Conservation (phyloP, 1,284 basidiomycete genomes). For the Lentinula novae-zelandiae region DNA sequence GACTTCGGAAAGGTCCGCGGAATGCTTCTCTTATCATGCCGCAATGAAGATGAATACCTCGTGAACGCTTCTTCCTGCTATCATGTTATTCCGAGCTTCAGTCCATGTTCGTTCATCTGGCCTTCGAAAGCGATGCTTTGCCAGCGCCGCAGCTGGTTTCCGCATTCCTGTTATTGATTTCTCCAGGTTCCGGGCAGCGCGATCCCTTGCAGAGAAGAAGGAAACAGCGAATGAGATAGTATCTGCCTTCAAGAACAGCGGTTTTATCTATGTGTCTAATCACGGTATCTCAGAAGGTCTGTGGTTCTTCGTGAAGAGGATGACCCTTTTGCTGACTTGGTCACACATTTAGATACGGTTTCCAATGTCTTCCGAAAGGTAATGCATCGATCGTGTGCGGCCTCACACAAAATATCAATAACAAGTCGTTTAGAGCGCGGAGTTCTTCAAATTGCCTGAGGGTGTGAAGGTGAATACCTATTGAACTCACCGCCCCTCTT, state of each 20-base stretch:
- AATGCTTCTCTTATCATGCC: background rate
- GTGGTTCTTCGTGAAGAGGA: conserved; percentile 10
- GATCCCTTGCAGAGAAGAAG: conserved; percentile 52
- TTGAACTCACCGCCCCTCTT: background rate
- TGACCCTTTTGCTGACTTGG: background rate
- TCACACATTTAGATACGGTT: conserved; percentile 33
- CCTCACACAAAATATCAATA: background rate
- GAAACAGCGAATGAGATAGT: conserved; percentile 68
- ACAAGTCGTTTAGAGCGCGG: conserved; percentile 47
- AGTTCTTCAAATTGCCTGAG: conserved; percentile 68
- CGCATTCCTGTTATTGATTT: conserved; percentile 79
- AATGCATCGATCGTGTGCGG: conserved; percentile 3
- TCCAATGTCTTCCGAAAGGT: conserved; percentile 63
- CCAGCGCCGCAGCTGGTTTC: conserved; percentile 31
- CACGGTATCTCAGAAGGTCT: conserved; percentile 58
- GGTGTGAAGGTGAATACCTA: conserved; percentile 60
- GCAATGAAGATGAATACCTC: background rate
- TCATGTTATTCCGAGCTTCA: conserved; percentile 28
- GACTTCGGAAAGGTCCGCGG: background rate
- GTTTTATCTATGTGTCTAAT: conserved; percentile 69
- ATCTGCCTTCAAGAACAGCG: conserved; percentile 72
- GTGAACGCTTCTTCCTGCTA: background rate
- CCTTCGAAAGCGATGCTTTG: conserved; percentile 24
- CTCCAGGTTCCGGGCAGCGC: conserved; percentile 53
- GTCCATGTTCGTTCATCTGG: conserved; percentile 12